phyloP scores from a whole-genome alignment of 768 basidiomycete genomes.

The Paxillus rubicundulus region DNA sequence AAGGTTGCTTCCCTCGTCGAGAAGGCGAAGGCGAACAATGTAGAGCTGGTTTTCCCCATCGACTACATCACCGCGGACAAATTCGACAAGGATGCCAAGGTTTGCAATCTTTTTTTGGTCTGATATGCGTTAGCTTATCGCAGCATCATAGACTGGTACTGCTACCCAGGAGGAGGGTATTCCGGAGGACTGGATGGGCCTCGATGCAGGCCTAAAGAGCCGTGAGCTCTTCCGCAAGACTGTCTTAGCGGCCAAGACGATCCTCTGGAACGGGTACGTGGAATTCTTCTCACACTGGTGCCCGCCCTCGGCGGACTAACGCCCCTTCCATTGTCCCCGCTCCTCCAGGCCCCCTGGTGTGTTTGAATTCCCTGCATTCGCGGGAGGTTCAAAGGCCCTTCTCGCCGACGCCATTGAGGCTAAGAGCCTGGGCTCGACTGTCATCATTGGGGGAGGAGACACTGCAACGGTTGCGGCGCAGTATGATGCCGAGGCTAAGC shows the following conservation, averaged over 20 bases:
- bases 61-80: conserved; percentile 95
- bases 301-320: not conserved
- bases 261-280: conserved; percentile 91
- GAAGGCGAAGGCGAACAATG: conserved; percentile 88
- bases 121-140: not conserved
- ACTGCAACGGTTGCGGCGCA: conserved; percentile 97
- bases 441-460: conserved; percentile 95
- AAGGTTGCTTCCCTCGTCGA: conserved; percentile 82
- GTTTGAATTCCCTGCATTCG: conserved; percentile 94
- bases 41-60: conserved; percentile 93
- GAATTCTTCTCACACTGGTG: not conserved
- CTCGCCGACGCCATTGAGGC: conserved; percentile 87
- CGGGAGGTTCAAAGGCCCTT: conserved; percentile 77
- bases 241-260: conserved; percentile 88
- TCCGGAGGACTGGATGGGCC: conserved; percentile 91
- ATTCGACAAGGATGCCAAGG: conserved; percentile 89
- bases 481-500: conserved; percentile 75
- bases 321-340: not conserved
- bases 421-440: conserved; percentile 79
- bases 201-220: conserved; percentile 87
- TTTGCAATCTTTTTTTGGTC: conserved; percentile 29
- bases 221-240: conserved; percentile 74
- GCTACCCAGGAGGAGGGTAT: conserved; percentile 88
- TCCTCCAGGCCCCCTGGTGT: conserved; percentile 85
- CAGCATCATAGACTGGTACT: conserved; percentile 49